Base-by-base conservation (phyloP, 257 asterid species). In the Fraxinus americana region DNA sequence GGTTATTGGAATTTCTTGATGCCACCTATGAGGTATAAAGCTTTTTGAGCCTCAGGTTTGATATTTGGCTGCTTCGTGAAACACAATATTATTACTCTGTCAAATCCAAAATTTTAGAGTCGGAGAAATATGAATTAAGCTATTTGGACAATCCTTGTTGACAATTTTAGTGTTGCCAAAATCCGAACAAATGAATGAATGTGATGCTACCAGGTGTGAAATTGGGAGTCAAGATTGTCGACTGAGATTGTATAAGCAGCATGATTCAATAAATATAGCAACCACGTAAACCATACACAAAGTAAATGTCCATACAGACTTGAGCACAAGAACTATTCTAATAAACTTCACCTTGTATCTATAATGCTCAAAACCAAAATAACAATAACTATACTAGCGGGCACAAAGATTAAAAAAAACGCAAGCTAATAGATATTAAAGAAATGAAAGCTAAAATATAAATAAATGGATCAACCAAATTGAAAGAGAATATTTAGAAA, bases 1-100 rank as follows among this genome's bases (percentile, higher is more conserved):
- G 4, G 7, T 34, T 34, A 34, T 97, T 6, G 98, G 97, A 77
- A 95, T 90, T 87, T 87, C 92, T 88, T 76, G 85, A 79, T 92
- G 97, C 17, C 81, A 86, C 67, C 78, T 77, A 61, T 80, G 75
- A 65, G 96, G 89, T 29, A 74, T 25, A 79, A 93, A 84, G 93
- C 96, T 83, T 82, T 79, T 79, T 91, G 86, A 74, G 93, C 97
- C 75, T 82, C 82, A 0, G 90, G 85, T 54, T 78, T 80, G 71
- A 38, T 35, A 59, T 79, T 76, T 85, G 29, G 88, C 88, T 71
- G 82, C 79, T 79, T 93, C 93, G 6, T 70, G 82, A 59, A 78
- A 82, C 61, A 6, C 1, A 35, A 35, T 32, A 32, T 32, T 32
- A 32, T 32, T 32, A 32, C 4, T 32, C 5, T 32, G 35, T 32